These are phyloP conservation scores for Jackrogersella multiformis DNA, from an alignment of 495 filamentous ascomycete species.

Conservation along the genomic window DNA sequence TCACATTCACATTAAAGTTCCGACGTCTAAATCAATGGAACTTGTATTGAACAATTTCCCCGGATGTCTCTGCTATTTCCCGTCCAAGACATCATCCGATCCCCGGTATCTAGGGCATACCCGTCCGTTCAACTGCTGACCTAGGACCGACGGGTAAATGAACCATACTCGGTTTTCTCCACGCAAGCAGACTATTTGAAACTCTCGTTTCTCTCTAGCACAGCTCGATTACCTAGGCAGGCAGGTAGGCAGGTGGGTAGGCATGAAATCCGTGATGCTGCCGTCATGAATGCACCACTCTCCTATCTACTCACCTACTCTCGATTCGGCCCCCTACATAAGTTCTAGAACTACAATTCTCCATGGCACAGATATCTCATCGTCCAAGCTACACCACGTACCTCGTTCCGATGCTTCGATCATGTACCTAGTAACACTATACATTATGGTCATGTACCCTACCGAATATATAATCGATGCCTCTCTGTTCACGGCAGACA, in stretches of 20 bases:
- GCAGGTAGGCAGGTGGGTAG: too few species aligned
- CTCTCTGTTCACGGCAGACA: neutral
- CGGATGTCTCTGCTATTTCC: conserved; percentile 23
- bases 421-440: neutral
- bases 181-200: neutral
- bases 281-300: too few species aligned
- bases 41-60: neutral
- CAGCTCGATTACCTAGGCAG: too few species aligned
- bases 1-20: too few species aligned
- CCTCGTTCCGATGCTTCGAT: neutral
- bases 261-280: too few species aligned
- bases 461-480: neutral
- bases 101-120: neutral
- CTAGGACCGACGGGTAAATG: neutral
- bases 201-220: neutral
- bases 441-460: neutral
- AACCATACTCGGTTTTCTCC: neutral
- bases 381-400: neutral
- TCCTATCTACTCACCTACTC: too few species aligned
- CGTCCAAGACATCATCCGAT: conserved; percentile 3
- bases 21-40: too few species aligned
- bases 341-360: neutral
- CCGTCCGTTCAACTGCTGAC: neutral
- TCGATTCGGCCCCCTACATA: too few species aligned
- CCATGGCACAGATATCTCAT: neutral